Base-by-base conservation (phyloP, 2,329 filamentous ascomycete species). In the Penicillium sp. region DNA sequence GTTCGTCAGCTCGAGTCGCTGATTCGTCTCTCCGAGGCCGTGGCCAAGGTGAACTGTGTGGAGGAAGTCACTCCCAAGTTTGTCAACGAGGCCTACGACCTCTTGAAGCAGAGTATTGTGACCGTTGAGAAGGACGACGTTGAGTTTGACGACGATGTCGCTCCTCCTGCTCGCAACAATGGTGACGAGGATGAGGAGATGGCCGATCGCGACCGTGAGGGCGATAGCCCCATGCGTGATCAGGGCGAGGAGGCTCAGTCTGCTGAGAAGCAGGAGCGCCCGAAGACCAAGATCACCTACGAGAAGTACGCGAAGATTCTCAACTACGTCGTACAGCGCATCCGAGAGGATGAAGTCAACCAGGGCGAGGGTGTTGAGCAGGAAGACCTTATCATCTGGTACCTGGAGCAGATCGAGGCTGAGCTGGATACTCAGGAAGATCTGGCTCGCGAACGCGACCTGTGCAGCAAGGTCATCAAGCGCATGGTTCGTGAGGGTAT, bases 121-220 rank as follows among this genome's bases (percentile, higher is more conserved):
- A 95, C 90, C 1, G 95, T 99, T 28, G 95, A 99, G 78, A 95
- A 98, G 72, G 95, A 99, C 69, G 95, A 99, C 69, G 88, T 99
- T 15, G 94, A 98, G 72, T 89, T 99, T 62, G 92, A 96, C 55
- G 92, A 93, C 5, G 89, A 90, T 20, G 86, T 81, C 76, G 71
- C 12, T 17, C 22, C 50, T 20, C 1, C 45, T 20, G 25, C 50
- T 17, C n/a, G 75, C 59, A 60, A 80, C 80, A 58, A 79, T 72
- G 69, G 61, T 22, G 78, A 78, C 15, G 81, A 79, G 3, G 80
- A 82, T 14, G 82, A 83, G 2, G 84, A 83, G 2, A 82, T 82
- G 42, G 81, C 76, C 0, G 78, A 76, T 66, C 69, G 75, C 69
- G 76, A 83, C 67, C 67, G 76, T 60, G 77, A 84, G 67, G 79